A percentile compares a stretch with the other conserved stretches of the same genome.
These are phyloP conservation scores for Sarocladium brachiariae DNA, from an alignment of 2,329 filamentous ascomycete genomes.

Conservation along the genomic window DNA sequence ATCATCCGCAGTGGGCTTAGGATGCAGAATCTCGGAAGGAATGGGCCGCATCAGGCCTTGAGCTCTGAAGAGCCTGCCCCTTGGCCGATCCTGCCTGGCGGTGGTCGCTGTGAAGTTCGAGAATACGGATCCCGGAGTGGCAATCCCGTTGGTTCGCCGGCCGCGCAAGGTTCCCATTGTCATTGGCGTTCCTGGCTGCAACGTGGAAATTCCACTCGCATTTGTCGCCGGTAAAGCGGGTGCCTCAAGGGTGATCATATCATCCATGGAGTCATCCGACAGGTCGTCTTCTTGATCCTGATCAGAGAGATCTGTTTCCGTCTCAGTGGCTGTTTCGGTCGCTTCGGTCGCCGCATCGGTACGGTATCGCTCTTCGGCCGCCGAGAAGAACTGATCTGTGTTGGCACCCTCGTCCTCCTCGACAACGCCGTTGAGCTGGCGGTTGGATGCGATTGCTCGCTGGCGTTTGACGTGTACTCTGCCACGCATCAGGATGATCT, in stretches of 20 bases:
- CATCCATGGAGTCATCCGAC: slow-evolving; percentile 87
- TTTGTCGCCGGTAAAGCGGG: slow-evolving; percentile 72
- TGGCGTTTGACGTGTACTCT: slow-evolving; percentile 45
- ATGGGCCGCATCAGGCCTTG: slow-evolving; percentile 69
- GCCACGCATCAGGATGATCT: slow-evolving; percentile 70
- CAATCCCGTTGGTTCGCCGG: slow-evolving; percentile 60
- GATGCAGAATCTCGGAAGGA: slow-evolving; percentile 73
- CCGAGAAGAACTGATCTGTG: slow-evolving; percentile 89
- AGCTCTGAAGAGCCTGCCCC: slow-evolving; percentile 76
- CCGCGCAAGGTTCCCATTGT: slow-evolving; percentile 55
- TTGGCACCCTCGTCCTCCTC: slow-evolving; percentile 72
- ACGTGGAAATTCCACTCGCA: slow-evolving; percentile 71
- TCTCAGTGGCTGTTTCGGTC: slow-evolving; percentile 53
- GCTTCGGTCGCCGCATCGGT: slow-evolving; percentile 55
- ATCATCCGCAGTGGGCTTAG: slow-evolving; percentile 67
- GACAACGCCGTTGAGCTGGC: slow-evolving; percentile 46
- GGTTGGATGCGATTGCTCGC: neutral
- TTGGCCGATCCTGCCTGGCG: slow-evolving; percentile 62
- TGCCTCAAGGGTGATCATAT: slow-evolving; percentile 83
- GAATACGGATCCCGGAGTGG: slow-evolving; percentile 81
- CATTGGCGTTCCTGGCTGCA: slow-evolving; percentile 75
- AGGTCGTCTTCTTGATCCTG: slow-evolving; percentile 67
- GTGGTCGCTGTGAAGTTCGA: slow-evolving; percentile 84
- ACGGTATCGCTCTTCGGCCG: slow-evolving; percentile 69
- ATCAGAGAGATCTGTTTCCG: slow-evolving; percentile 57